Base-by-base conservation (phyloP, 2,329 filamentous ascomycete genomes). In the Stemphylium lycopersici region DNA sequence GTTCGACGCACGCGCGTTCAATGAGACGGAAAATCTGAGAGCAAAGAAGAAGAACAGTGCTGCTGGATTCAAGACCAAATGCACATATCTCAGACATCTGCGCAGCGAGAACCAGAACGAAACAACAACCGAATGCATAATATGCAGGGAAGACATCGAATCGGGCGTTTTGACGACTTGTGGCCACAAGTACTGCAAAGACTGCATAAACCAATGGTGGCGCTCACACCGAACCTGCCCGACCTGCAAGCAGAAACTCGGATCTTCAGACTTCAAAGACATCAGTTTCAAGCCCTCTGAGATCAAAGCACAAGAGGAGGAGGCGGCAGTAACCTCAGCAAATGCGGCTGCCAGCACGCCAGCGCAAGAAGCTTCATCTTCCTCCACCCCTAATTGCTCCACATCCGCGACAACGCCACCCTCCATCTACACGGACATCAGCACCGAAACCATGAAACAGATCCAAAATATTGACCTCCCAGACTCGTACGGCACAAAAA, bases 121-220 rank as follows among this genome's bases (percentile, higher is more conserved):
- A 4, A 66, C 67, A 6, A 66, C 67, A 6, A 84, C 86, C 26
- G 86, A 89, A 45, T 99, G 95, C 71, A 85, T 96, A 50, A 97
- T 99, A 63, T 99, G 95, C 71, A 88, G 90, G 67, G 83, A 84
- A 10, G 70, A 80, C 0, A 96, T 97, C 65, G 87, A 89, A 54
- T 79, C 86, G n/a, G 93, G 93, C 48, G 85, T 90, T 47, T 80
- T 93, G 57, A 97, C 93, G 0, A 84, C 91, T 1, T 98, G 95
- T 71, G 93, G 93, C 0, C 95, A 99, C 47, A 70, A 72, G 60
- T 98, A 92, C 71, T 97, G 93, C 78, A 92, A 91, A 67, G 89
- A 91, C 24, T 98, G 95, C 73, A 88, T 98, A 63, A 81, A 82
- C 33, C 65, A 86, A 11, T 98, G 95, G 95, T 91, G 89, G 78